These are phyloP conservation scores for Tetragonia tetragonoides DNA, from an alignment of 148 eudicot genomes.

Conservation along the genomic window DNA sequence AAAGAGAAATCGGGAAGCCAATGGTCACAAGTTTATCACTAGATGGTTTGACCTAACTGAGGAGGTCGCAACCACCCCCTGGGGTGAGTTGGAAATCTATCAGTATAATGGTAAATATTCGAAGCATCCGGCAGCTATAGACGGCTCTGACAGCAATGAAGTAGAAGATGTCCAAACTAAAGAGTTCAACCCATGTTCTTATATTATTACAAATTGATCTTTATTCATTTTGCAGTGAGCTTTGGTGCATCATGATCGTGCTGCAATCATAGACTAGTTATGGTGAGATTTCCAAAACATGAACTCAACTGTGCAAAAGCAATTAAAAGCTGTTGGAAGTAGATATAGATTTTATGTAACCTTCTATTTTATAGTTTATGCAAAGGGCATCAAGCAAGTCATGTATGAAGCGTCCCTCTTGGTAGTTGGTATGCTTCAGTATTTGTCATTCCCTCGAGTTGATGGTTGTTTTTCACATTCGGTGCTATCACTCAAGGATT, in stretches of 20 bases:
- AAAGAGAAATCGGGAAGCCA: constrained; percentile 66
- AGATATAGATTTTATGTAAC: constrained; percentile 20
- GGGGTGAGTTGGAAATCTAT: constrained; percentile 87
- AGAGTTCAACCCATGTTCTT: constrained; percentile 83
- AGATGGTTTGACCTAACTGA: constrained; percentile 69
- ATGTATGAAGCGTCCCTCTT: neutral
- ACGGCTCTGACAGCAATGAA: constrained; percentile 36
- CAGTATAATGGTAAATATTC: constrained; percentile 63
- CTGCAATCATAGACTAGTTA: neutral
- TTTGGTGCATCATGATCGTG: too few species aligned
- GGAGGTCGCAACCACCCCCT: constrained; percentile 70
- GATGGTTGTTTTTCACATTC: neutral
- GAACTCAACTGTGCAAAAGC: neutral
- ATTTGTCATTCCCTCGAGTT: constrained; percentile 17
- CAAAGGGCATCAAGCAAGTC: constrained; percentile 1
- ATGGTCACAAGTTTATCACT: constrained; percentile 57
- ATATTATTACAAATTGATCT: neutral
- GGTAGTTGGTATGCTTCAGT: constrained; percentile 20
- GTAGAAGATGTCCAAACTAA: constrained; percentile 35
- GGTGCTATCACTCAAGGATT: neutral
- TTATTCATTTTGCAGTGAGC: neutral
- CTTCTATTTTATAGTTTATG: constrained; percentile 5
- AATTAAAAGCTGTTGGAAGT: constrained; percentile 3
- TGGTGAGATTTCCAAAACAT: constrained; percentile 7
- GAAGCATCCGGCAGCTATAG: constrained; percentile 50